phyloP scores from a whole-genome alignment of 2,329 filamentous ascomycete genomes.

The Hypoxylon sp. region DNA sequence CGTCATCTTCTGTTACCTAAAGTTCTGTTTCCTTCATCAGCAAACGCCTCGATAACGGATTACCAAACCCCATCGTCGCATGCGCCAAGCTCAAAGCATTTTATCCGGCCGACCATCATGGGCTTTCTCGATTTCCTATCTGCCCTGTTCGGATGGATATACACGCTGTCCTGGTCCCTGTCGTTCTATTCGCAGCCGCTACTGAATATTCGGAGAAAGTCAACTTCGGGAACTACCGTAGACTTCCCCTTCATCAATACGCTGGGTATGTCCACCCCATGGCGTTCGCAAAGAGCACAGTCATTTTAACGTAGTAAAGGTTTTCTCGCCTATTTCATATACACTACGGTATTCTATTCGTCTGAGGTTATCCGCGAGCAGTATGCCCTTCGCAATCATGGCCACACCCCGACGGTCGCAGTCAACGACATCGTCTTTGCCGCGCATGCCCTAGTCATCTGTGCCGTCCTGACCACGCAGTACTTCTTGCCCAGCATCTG shows the following conservation, averaged over 20 bases:
- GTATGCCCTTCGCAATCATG: constrained; percentile 81
- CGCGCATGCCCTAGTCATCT: constrained; percentile 78
- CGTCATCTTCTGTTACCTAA: constrained; percentile 10
- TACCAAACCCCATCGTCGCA: constrained; percentile 5
- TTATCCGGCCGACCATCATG: constrained; percentile 37
- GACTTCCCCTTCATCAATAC: constrained; percentile 84
- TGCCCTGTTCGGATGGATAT: constrained; percentile 76
- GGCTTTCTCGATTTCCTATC: constrained; percentile 59
- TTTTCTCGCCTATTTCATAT: constrained; percentile 78
- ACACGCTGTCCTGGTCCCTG: constrained; percentile 79
- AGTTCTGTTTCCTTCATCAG: background rate
- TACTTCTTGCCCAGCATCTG: constrained; percentile 75
- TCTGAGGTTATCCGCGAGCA: constrained; percentile 79
- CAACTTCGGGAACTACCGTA: constrained; percentile 83
- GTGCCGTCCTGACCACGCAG: constrained; percentile 77
- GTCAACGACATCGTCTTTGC: constrained; percentile 93
- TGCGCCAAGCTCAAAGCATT: constrained; percentile 16
- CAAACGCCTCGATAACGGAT: background rate
- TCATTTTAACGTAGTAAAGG: constrained; percentile 51
- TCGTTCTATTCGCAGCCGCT: constrained; percentile 94
- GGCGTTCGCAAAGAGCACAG: background rate
- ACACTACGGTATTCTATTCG: constrained; percentile 78
- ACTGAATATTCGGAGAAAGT: constrained; percentile 77
- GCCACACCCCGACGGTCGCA: constrained; percentile 81
- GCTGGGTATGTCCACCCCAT: constrained; percentile 54